Percentiles rank a stretch among this genome's conserved stretches.
Evolutionary conservation across 345 rosid species (phyloP).

Genomic region (Eucalyptus albens): DNA sequence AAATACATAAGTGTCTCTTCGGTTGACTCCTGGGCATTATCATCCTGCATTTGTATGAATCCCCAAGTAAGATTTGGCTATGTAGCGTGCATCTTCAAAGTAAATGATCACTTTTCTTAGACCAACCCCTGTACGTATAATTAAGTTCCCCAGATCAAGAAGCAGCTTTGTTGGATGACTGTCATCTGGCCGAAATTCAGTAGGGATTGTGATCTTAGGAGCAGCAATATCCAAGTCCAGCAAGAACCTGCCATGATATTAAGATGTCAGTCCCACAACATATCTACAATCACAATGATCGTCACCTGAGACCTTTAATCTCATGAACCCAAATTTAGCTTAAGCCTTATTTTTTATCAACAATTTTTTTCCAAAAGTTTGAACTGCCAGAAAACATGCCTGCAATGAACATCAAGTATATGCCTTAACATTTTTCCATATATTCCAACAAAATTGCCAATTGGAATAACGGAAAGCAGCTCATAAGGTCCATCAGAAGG

Average conservation of each 20-base stretch:
- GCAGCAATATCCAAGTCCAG: slow-evolving; percentile 98
- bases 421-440: background rate
- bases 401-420: background rate
- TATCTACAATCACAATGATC: background rate
- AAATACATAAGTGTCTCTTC: slow-evolving; percentile 63
- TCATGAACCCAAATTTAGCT: background rate
- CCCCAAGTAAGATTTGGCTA: background rate
- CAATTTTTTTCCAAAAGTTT: background rate
- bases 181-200: slow-evolving; percentile 68
- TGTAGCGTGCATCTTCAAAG: background rate
- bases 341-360: background rate
- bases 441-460: background rate
- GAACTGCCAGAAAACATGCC: background rate
- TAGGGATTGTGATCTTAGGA: slow-evolving; percentile 97
- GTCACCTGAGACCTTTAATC: background rate
- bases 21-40: slow-evolving; percentile 27
- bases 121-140: slow-evolving; percentile 79
- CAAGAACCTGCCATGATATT: slow-evolving; percentile 49
- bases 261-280: background rate
- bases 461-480: background rate
- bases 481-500: background rate
- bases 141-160: slow-evolving; percentile 91
- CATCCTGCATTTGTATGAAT: slow-evolving; percentile 50
- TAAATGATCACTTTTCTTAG: background rate
- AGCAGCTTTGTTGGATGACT: slow-evolving; percentile 73